These are phyloP conservation scores for Exophiala phaeomuriformis DNA, from an alignment of 2,329 filamentous ascomycete genomes.

Conservation along the genomic window DNA sequence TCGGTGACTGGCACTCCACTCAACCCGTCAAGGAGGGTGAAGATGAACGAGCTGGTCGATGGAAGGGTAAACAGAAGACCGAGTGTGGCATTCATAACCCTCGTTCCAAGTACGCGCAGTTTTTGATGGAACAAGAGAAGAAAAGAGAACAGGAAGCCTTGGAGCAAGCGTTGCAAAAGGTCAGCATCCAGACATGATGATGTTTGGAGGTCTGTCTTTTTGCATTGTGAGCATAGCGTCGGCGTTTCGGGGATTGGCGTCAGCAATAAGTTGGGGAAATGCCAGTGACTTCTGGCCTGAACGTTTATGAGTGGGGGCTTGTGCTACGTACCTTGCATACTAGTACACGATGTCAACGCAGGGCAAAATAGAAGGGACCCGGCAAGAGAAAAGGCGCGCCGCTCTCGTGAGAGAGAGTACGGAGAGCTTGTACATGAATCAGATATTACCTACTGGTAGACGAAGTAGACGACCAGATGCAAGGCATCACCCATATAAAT, in stretches of 20 bases:
- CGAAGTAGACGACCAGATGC: neutral
- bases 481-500: neutral
- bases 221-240: slow-evolving; percentile 24
- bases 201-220: neutral
- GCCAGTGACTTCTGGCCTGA: neutral
- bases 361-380: neutral
- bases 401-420: too few species aligned
- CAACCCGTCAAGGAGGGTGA: slow-evolving; percentile 82
- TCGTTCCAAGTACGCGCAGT: slow-evolving; percentile 85
- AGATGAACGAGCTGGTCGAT: slow-evolving; percentile 90
- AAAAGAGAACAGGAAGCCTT: slow-evolving; percentile 56
- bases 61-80: slow-evolving; percentile 93
- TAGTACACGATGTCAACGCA: neutral
- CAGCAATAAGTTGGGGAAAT: slow-evolving; percentile 10
- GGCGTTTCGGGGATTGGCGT: slow-evolving; percentile 23
- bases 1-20: slow-evolving; percentile 98
- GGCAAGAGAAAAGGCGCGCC: too few species aligned
- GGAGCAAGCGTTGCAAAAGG: slow-evolving; percentile 35
- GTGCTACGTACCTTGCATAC: slow-evolving; percentile 11
- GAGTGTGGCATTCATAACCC: slow-evolving; percentile 99
- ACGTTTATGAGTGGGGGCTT: slow-evolving; percentile 7
- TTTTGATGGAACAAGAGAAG: slow-evolving; percentile 64
- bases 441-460: neutral
- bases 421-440: too few species aligned
- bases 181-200: slow-evolving; percentile 16